Base-by-base conservation (phyloP, 176 grass and related monocot genomes). In the Elymus sibiricus region DNA sequence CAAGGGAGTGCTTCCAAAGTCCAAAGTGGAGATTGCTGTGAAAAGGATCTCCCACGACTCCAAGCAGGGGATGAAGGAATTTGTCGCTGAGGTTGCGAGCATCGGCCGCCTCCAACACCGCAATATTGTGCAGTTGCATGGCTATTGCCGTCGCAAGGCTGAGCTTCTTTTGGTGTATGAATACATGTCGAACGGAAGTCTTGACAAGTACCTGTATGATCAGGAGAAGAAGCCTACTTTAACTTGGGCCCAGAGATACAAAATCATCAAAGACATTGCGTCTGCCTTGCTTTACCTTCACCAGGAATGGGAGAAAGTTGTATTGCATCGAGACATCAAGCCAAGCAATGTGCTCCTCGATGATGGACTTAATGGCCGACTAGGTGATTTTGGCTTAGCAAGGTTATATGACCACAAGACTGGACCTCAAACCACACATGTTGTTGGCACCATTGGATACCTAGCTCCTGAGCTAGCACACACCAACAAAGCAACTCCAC, bases 141-240 rank as follows among this genome's bases (percentile, higher is more conserved):
- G 72, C 25, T 75, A 75, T 17, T 75, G 72, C 25, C 43, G 72
- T 29, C 40, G 72, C 14, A 75, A 75, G 27, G 25, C 25, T 15
- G 72, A 75, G 72, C 72, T 75, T 51, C 24, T 75, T 51, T 49
- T 75, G 25, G 72, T 75, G 43, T 75, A 75, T 75, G 74, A 78
- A 25, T 38, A 78, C 9, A 24, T 78, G 53, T 38, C 51, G 0
- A 38, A 78, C 5, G 76, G 76, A 79, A 63, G 77, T 16, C 77
- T 75, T 24, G 40, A 76, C 53, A 85, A 75, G 71, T 75, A 77
- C 56, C 76, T 85, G 72, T 85, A 73, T 79, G 35, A 61, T 62
- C 34, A 62, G 9, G 56, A 79, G 13, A n/a, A n/a, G n/a, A 79
- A 62, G n/a, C 77, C 76, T 19, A 27, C 35, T 11, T 16, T 79